Conservation (phyloP, 768 basidiomycete species). For the Brasilioporus rufonigricans region DNA sequence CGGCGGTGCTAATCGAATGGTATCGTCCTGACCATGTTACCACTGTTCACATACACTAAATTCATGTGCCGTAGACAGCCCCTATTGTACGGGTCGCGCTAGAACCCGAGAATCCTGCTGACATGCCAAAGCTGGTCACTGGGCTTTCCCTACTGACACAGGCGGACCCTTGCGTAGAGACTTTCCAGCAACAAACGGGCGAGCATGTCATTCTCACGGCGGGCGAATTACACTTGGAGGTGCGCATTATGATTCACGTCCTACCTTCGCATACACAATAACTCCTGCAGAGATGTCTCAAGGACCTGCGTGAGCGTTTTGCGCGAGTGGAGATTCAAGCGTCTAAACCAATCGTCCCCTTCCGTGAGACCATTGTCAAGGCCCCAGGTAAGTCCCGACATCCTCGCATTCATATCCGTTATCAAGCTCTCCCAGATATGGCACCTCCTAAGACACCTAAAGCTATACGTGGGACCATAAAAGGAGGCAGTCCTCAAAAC, state of each 20-base stretch:
- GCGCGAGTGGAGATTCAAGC: conserved; percentile 91
- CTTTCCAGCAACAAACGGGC: conserved; percentile 94
- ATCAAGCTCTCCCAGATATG: conserved; percentile 62
- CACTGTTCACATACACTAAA: background rate
- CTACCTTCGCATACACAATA: background rate
- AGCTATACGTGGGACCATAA: conserved; percentile 74
- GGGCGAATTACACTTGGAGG: conserved; percentile 95
- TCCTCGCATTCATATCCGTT: background rate
- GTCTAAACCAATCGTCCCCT: conserved; percentile 95
- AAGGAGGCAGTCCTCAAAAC: conserved; percentile 62
- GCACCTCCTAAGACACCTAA: conserved; percentile 72
- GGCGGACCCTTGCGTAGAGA: conserved; percentile 96
- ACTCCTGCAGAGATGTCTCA: conserved; percentile 76
- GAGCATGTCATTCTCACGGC: conserved; percentile 97
- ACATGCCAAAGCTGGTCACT: conserved; percentile 85
- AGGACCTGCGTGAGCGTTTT: conserved; percentile 94
- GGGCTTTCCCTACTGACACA: conserved; percentile 90
- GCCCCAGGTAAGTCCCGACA: conserved; percentile 53
- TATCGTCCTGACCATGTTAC: conserved; percentile 28
- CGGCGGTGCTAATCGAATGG: conserved; percentile 65
- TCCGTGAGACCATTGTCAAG: conserved; percentile 90
- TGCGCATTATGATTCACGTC: conserved; percentile 30
- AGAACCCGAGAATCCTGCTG: conserved; percentile 77
- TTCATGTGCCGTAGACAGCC: conserved; percentile 48
- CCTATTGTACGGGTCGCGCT: conserved; percentile 96